These are phyloP conservation scores for Prunus fruticosa DNA, from an alignment of 306 rosid species.

Conservation along the genomic window DNA sequence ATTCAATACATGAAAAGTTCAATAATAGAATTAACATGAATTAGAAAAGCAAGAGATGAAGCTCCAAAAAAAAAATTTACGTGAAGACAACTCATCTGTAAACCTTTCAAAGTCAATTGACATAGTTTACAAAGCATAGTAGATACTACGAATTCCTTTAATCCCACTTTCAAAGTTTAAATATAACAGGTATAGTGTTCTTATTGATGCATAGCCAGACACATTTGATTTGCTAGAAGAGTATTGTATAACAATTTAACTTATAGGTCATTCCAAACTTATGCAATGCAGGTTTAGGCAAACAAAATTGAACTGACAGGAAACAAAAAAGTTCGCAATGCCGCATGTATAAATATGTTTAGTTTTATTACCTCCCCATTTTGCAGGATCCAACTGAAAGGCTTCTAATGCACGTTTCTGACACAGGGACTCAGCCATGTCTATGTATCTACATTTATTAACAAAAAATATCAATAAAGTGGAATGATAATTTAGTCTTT, in stretches of 20 bases:
- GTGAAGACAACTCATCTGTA: neutral
- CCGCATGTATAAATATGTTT: neutral
- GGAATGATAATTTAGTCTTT: neutral
- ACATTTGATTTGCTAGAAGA: neutral
- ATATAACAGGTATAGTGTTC: neutral
- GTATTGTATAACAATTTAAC: neutral
- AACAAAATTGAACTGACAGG: neutral
- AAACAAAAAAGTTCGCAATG: neutral
- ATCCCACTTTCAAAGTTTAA: neutral
- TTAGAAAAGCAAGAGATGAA: neutral
- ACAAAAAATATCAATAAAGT: neutral
- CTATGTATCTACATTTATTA: slow-evolving; percentile 59
- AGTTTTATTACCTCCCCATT: slow-evolving; percentile 80
- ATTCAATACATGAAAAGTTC: slow-evolving; percentile 1
- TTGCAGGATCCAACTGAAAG: slow-evolving; percentile 78
- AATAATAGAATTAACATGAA: slow-evolving; percentile 8
- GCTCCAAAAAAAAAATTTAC: neutral
- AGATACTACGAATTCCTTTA: neutral
- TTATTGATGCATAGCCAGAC: neutral
- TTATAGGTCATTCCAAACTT: neutral
- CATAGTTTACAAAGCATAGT: neutral
- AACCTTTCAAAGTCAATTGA: neutral
- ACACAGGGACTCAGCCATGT: slow-evolving; percentile 87
- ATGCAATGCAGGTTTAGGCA: neutral
- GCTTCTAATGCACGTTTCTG: slow-evolving; percentile 87